phyloP scores from a whole-genome alignment of 2,329 filamentous ascomycete genomes.

The Lomentospora prolificans region DNA sequence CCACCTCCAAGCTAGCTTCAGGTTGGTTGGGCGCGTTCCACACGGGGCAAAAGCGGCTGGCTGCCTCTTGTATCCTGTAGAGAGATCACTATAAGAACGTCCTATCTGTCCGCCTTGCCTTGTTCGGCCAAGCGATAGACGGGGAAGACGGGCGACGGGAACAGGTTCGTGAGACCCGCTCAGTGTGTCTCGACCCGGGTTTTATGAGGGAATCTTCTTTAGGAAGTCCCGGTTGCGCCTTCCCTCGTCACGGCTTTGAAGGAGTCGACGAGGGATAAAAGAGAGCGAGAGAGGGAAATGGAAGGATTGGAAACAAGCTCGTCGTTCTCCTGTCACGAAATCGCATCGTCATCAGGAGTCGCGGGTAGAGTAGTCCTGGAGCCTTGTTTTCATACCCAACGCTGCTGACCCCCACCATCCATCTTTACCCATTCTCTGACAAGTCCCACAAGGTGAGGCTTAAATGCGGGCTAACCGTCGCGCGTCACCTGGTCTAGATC shows the following conservation, averaged over 20 bases:
- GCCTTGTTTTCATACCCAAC: too few species aligned
- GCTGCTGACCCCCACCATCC: not conserved
- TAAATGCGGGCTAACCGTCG: not conserved
- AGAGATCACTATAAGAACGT: too few species aligned
- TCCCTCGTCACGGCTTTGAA: not conserved
- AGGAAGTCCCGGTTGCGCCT: slow-evolving; percentile 7
- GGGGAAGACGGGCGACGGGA: not conserved
- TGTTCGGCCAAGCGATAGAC: not conserved
- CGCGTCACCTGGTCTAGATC: not conserved
- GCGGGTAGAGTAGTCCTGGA: not conserved
- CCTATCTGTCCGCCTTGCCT: not conserved
- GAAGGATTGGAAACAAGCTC: too few species aligned
- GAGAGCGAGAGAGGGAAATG: too few species aligned
- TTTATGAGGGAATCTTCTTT: slow-evolving; percentile 6
- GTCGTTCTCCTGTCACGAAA: too few species aligned
- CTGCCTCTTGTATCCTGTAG: not conserved
- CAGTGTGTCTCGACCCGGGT: not conserved
- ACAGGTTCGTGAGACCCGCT: not conserved
- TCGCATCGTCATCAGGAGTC: not conserved
- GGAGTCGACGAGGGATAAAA: not conserved
- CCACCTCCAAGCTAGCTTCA: not conserved
- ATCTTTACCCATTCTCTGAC: not conserved
- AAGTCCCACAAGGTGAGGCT: not conserved
- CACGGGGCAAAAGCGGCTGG: not conserved
- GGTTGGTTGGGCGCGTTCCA: not conserved